Evolutionary conservation across 2,329 filamentous ascomycete species (phyloP).

Genomic region (Talaromyces sp.): DNA sequence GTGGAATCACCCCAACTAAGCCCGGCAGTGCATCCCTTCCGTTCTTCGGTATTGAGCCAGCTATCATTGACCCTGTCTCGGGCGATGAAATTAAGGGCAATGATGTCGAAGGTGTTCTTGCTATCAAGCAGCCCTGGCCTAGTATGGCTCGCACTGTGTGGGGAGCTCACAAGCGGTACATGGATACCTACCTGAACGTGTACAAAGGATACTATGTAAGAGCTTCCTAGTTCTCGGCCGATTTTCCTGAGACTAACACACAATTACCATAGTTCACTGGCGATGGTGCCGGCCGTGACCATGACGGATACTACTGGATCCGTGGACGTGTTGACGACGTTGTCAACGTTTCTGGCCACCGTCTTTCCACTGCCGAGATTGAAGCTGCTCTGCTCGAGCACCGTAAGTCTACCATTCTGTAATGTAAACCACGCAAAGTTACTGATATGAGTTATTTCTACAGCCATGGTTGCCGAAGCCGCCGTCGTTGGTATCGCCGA

Average conservation of each 20-base stretch:
- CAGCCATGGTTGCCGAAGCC: constrained; percentile 70
- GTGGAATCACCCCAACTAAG: constrained; percentile 92
- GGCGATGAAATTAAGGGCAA: constrained; percentile 92
- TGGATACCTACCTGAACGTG: constrained; percentile 97
- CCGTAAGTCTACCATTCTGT: constrained; percentile 40
- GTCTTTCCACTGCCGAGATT: constrained; percentile 94
- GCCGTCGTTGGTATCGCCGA: constrained; percentile 91
- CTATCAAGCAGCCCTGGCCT: constrained; percentile 97
- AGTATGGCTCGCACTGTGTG: constrained; percentile 98
- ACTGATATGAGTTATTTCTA: not conserved
- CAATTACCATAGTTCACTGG: constrained; percentile 42
- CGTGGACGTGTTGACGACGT: constrained; percentile 97
- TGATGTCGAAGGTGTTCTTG: constrained; percentile 93
- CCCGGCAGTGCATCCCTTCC: constrained; percentile 92
- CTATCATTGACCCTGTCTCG: constrained; percentile 93
- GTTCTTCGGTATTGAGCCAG: constrained; percentile 97
- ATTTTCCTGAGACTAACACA: not conserved
- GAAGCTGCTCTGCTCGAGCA: constrained; percentile 96
- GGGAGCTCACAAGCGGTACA: constrained; percentile 95
- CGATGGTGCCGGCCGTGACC: constrained; percentile 90
- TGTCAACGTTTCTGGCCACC: constrained; percentile 94
- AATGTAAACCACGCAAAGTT: not conserved
- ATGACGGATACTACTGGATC: constrained; percentile 99
- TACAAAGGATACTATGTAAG: constrained; percentile 97
- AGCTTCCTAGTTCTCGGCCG: not conserved